Evolutionary conservation across 306 rosid species (phyloP).

Genomic region (Astragalus glycyphyllos): DNA sequence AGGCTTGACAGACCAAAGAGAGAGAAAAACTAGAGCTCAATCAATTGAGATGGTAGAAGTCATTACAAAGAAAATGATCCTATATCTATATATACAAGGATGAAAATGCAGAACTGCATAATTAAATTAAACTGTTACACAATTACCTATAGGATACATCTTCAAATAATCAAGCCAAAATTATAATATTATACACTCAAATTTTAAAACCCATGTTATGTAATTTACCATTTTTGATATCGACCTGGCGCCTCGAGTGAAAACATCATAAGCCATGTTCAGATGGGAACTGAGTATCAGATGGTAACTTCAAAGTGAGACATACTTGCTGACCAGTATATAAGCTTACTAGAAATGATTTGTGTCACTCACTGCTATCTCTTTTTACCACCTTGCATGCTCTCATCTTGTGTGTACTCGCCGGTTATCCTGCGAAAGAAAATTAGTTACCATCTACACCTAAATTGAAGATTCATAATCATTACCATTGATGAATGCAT

Average conservation of each 20-base stretch:
- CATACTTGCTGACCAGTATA: constrained; percentile 22
- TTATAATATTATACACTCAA: constrained; percentile 27
- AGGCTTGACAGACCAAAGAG: not conserved
- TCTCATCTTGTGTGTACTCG: constrained; percentile 48
- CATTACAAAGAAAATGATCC: constrained; percentile 12
- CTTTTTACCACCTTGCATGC: not conserved
- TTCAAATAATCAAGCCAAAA: constrained; percentile 9
- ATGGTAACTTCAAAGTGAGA: constrained; percentile 10
- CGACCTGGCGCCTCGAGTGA: constrained; percentile 24
- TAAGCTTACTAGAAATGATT: constrained; percentile 12
- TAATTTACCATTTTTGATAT: constrained; percentile 33
- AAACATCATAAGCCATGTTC: constrained; percentile 21
- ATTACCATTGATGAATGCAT: too few relatives aligned
- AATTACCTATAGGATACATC: constrained; percentile 28
- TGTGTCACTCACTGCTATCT: constrained; percentile 13
- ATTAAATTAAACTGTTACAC: constrained; percentile 3
- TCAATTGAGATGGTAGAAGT: not conserved
- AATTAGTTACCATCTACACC: constrained; percentile 24
- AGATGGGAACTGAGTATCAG: not conserved
- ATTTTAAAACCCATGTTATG: constrained; percentile 19
- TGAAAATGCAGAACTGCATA: constrained; percentile 20
- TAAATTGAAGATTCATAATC: too few relatives aligned
- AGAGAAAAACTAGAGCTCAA: constrained; percentile 1
- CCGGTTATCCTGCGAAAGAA: constrained; percentile 75
- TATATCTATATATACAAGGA: constrained; percentile 42